These are phyloP conservation scores for Phytopythium montanum DNA, from an alignment of 352 stramenopile genomes.

Conservation along the genomic window DNA sequence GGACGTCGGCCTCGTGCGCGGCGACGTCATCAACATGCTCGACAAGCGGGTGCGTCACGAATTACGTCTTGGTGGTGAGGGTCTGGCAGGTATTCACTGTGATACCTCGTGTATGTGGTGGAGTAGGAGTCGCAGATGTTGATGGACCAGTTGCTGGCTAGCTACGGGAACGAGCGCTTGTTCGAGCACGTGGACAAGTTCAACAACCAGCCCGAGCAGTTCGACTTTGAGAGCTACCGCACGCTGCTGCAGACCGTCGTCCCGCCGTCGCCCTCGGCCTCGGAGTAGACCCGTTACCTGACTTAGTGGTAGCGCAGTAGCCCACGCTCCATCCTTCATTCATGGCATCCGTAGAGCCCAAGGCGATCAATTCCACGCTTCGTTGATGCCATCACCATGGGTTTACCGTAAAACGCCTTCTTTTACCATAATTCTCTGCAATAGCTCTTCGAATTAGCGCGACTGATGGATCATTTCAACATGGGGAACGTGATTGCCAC, in stretches of 20 bases:
- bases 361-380: background rate
- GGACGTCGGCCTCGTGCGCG: conserved; percentile 64
- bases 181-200: conserved; percentile 80
- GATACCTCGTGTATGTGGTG: background rate
- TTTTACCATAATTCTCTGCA: background rate
- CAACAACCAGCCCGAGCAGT: conserved; percentile 80
- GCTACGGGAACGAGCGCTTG: conserved; percentile 68
- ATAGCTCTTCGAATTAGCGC: too few relatives aligned
- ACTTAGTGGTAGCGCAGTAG: background rate
- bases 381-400: background rate
- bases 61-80: background rate
- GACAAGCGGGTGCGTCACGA: conserved; percentile 52
- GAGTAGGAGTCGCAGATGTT: conserved; percentile 59
- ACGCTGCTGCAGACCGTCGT: conserved; percentile 28
- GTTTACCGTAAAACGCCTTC: background rate
- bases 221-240: conserved; percentile 83
- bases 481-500: too few relatives aligned
- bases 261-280: conserved; percentile 1
- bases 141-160: conserved; percentile 52
- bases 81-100: background rate
- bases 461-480: too few relatives aligned
- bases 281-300: background rate
- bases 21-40: conserved; percentile 84
- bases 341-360: background rate
- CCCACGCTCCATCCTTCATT: background rate